Base-by-base conservation (phyloP, 1,139 yeast genomes). In the Diutina sp. region DNA sequence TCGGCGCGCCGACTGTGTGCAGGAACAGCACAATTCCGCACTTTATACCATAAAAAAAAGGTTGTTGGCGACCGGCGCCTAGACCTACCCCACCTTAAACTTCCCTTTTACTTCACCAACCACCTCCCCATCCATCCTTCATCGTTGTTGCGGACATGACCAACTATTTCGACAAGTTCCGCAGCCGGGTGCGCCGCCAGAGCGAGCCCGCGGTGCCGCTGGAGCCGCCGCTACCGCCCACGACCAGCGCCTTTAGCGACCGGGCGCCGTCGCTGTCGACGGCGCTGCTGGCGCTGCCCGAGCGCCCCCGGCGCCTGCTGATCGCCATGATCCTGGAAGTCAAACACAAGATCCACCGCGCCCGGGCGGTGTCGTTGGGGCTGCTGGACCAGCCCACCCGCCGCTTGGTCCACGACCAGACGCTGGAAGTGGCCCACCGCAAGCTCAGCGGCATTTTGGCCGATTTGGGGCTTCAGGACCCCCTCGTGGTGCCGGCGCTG, bases 361-460 rank as follows among this genome's bases (percentile, higher is more conserved):
- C 51, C 9, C 29, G 51, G 35, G 38, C 51, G 21, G 14, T 47
- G 38, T 47, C 51, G 51, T 47, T 47, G 51, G 51, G 51, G 18
- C 51, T 47, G 51, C 12, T 47, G 35, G 38, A 25, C 12, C 51
- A 8, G 18, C 38, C 51, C n/a, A 71, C 78, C 28, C 73, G 71
- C 59, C 77, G 72, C 54, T 68, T 75, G 50, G 71, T 76, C 46
- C 72, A 72, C 58, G 69, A 70, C 25, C 79, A 74, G 60, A 73
- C 78, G 1, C 65, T 73, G 12, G 71, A 65, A 55, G 71, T 76
- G 46, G 66, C 74, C 32, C 71, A 65, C 68, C 72, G 72, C 60
- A 76, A 76, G 60, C 62, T 76, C 51, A 55, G 62, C 16, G 62
- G 62, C 29, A 63, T 75, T 38, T 61, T 76, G 46, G 66, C 62